Conservation (phyloP, 306 rosid species). For the Sphenostylis stenocarpa region DNA sequence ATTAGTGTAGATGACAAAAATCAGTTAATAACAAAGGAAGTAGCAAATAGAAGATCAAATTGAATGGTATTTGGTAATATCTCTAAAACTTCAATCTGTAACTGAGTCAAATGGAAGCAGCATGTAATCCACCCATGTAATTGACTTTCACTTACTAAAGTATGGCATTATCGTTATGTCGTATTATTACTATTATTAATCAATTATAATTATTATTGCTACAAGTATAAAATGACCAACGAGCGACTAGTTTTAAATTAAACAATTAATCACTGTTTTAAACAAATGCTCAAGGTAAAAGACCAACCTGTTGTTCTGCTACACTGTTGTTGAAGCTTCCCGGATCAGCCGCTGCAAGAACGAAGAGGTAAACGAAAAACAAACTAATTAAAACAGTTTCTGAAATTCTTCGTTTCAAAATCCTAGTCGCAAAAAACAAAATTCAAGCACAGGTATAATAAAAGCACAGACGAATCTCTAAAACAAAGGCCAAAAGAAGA, state of each 20-base stretch:
- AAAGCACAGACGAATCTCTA: not conserved
- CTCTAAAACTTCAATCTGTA: too few species aligned
- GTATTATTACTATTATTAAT: not conserved
- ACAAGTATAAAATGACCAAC: not conserved
- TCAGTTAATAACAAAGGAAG: not conserved
- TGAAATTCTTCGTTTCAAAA: constrained; percentile 6
- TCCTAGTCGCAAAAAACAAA: not conserved
- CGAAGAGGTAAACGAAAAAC: constrained; percentile 12
- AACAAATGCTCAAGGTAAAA: constrained; percentile 12
- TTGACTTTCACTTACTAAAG: not conserved
- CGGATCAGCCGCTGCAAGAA: constrained; percentile 66
- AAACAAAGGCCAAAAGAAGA: not conserved
- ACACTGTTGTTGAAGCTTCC: constrained; percentile 98
- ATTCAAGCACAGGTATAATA: not conserved
- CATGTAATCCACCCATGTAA: not conserved
- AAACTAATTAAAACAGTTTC: constrained; percentile 12
- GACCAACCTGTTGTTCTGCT: constrained; percentile 94
- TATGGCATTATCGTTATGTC: not conserved
- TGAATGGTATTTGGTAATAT: too few species aligned
- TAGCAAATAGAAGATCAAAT: too few species aligned
- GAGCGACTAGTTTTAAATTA: not conserved
- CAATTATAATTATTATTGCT: not conserved
- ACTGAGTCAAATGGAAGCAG: too few species aligned
- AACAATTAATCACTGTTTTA: constrained; percentile 8
- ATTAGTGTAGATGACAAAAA: not conserved